phyloP scores from a whole-genome alignment of 2,329 filamentous ascomycete species.

The Ascochyta rabiei region DNA sequence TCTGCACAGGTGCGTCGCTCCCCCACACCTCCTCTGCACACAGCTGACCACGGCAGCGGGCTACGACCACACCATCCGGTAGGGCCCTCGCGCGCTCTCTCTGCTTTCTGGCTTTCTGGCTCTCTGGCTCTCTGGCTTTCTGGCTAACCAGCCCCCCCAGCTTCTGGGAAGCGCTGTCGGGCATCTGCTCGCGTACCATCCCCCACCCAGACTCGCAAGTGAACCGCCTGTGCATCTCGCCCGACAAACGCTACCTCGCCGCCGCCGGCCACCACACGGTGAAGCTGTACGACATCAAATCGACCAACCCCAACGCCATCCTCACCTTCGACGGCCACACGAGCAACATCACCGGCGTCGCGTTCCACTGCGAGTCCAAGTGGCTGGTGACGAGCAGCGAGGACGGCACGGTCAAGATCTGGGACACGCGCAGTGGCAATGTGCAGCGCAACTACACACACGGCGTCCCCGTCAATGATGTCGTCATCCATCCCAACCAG shows the following conservation, averaged over 20 bases:
- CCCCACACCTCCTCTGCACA: constrained; percentile 20
- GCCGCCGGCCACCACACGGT: constrained; percentile 82
- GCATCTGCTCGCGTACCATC: constrained; percentile 97
- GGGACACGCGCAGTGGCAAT: constrained; percentile 85
- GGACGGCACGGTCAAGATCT: constrained; percentile 95
- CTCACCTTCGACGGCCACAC: constrained; percentile 96
- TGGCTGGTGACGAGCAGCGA: constrained; percentile 99
- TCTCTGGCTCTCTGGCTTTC: constrained; percentile 3
- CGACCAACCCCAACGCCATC: constrained; percentile 91
- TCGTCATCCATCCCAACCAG: constrained; percentile 99
- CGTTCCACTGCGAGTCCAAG: constrained; percentile 98
- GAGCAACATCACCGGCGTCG: constrained; percentile 93
- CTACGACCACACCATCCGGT: constrained; percentile 79
- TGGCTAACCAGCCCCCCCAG: constrained; percentile 53
- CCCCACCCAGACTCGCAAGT: constrained; percentile 98
- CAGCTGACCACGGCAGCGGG: constrained; percentile 59
- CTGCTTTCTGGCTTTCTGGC: background rate
- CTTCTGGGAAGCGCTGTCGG: constrained; percentile 98
- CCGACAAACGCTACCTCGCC: constrained; percentile 94
- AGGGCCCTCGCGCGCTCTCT: constrained; percentile 34
- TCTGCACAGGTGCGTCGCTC: constrained; percentile 65
- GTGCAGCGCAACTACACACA: constrained; percentile 95
- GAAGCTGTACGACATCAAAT: constrained; percentile 98
- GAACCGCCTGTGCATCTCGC: constrained; percentile 96
- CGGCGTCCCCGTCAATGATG: constrained; percentile 88